These are phyloP conservation scores for Mycosphaerelloides madeirae DNA, from an alignment of 2,329 filamentous ascomycete genomes.

Conservation along the genomic window DNA sequence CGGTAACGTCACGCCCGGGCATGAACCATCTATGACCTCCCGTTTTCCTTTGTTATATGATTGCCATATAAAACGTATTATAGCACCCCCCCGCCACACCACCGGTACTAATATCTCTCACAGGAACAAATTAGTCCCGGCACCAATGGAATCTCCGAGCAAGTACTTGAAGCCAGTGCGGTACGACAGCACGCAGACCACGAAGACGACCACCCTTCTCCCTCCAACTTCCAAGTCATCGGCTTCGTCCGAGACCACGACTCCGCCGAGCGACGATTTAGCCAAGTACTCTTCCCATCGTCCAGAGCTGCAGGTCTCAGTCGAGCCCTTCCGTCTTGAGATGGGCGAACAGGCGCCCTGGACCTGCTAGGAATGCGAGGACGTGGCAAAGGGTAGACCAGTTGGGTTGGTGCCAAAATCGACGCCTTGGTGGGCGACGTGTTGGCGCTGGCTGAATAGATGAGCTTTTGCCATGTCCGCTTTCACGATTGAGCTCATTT, in stretches of 20 bases:
- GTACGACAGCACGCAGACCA: constrained; percentile 1
- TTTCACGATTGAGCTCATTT: too few species aligned
- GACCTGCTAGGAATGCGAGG: constrained; percentile 20
- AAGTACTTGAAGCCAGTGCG: background rate
- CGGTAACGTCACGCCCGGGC: constrained; percentile 45
- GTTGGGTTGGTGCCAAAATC: background rate
- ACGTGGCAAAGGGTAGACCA: constrained; percentile 12
- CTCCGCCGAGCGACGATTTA: background rate
- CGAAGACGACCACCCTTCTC: background rate
- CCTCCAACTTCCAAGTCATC: background rate
- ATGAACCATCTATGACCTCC: constrained; percentile 12
- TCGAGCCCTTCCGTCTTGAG: constrained; percentile 7
- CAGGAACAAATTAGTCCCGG: constrained; percentile 15
- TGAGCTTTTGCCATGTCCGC: constrained; percentile 1
- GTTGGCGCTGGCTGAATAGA: constrained; percentile 18
- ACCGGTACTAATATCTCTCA: constrained; percentile 16
- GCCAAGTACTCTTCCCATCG: background rate
- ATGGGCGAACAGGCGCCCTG: background rate
- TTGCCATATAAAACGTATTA: constrained; percentile 10
- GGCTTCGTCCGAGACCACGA: background rate
- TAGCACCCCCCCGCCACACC: constrained; percentile 1
- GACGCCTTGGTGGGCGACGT: constrained; percentile 19
- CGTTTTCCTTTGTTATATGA: constrained; percentile 9
- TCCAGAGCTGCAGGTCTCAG: constrained; percentile 16
- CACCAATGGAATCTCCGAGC: constrained; percentile 7